phyloP scores from a whole-genome alignment of 495 filamentous ascomycete species.

The Gamarada debralockiae region DNA sequence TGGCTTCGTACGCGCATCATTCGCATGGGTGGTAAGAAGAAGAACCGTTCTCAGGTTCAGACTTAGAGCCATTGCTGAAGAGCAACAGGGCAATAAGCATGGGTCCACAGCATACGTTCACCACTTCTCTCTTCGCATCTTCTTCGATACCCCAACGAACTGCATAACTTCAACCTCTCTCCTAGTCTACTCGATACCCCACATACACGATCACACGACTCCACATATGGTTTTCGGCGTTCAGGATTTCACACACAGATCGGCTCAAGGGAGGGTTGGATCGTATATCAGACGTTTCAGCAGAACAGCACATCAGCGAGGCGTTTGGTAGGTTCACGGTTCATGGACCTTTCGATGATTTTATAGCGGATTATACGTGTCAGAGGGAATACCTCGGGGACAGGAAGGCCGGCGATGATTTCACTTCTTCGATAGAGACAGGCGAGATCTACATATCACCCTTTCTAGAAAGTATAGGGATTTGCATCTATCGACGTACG shows the following conservation, averaged over 20 bases:
- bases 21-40: conserved; percentile 10
- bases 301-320: background rate
- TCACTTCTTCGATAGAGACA: too few relatives aligned
- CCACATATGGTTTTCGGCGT: background rate
- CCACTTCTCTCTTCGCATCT: background rate
- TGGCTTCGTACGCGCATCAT: conserved; percentile 44
- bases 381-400: too few relatives aligned
- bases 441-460: too few relatives aligned
- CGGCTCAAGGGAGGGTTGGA: background rate
- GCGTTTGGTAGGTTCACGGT: background rate
- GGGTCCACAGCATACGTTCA: background rate
- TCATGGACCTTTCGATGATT: too few relatives aligned
- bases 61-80: background rate
- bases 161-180: background rate
- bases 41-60: background rate
- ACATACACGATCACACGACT: background rate
- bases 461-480: too few relatives aligned
- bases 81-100: background rate
- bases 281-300: background rate
- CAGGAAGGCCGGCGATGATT: too few relatives aligned
- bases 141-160: background rate
- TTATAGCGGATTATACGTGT: too few relatives aligned
- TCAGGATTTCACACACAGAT: background rate
- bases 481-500: too few relatives aligned
- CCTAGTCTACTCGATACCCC: background rate